phyloP scores from a whole-genome alignment of 352 stramenopile genomes.

The Pythium volutum region DNA sequence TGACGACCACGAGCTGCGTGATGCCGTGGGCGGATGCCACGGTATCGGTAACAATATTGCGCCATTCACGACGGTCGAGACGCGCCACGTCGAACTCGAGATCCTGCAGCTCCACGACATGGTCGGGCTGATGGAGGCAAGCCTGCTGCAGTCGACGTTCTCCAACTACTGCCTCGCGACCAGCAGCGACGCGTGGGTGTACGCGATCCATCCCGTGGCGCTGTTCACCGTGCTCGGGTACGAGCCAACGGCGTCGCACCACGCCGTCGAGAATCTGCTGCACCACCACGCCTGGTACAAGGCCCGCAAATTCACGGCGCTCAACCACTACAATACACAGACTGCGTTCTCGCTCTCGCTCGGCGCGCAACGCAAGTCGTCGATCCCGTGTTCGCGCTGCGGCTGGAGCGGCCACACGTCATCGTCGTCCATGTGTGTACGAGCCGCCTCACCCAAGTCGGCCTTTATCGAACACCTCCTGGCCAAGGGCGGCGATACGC shows the following conservation, averaged over 20 bases:
- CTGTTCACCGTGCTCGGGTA: slow-evolving; percentile 39
- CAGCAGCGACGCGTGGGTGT: slow-evolving; percentile 28
- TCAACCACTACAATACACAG: slow-evolving; percentile 56
- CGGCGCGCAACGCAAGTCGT: slow-evolving; percentile 40
- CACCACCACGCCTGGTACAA: slow-evolving; percentile 54
- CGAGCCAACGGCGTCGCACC: slow-evolving; percentile 30
- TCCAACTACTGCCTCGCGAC: slow-evolving; percentile 46
- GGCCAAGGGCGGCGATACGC: not conserved
- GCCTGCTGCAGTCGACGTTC: slow-evolving; percentile 37
- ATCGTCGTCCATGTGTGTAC: slow-evolving; percentile 43
- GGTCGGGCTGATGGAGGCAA: slow-evolving; percentile 40
- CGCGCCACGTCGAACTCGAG: slow-evolving; percentile 49
- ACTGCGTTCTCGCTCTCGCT: slow-evolving; percentile 39
- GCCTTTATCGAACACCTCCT: slow-evolving; percentile 23
- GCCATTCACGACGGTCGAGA: slow-evolving; percentile 17
- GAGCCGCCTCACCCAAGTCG: slow-evolving; percentile 19
- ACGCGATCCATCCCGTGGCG: slow-evolving; percentile 28
- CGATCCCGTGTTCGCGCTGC: slow-evolving; percentile 52
- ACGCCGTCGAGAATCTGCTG: slow-evolving; percentile 41
- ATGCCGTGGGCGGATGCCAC: not conserved
- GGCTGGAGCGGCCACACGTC: slow-evolving; percentile 51
- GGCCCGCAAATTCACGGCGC: slow-evolving; percentile 45
- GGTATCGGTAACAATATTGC: not conserved
- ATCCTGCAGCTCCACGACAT: slow-evolving; percentile 49
- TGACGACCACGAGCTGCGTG: not conserved